Conservation (phyloP, 805 yeast genomes). For the Metschnikowia borealis region DNA sequence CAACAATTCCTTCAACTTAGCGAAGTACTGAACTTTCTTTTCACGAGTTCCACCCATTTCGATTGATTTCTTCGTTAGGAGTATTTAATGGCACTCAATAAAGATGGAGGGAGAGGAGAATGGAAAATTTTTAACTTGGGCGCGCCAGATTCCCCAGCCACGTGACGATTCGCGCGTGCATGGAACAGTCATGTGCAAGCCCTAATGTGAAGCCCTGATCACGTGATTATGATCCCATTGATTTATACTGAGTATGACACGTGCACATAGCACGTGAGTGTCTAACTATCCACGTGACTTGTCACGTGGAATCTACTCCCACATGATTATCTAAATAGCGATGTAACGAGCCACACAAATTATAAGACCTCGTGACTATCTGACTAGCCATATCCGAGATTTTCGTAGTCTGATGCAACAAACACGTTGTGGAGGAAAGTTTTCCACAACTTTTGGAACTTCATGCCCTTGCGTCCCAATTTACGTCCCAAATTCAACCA, state of each 20-base stretch:
- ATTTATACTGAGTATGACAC: too few species aligned
- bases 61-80: conserved; percentile 76
- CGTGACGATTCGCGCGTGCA: neutral
- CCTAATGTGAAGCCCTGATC: neutral
- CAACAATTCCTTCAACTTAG: conserved; percentile 90
- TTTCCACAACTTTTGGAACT: conserved; percentile 44
- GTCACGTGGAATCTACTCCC: neutral
- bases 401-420: conserved; percentile 61
- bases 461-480: conserved; percentile 34
- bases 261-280: too few species aligned
- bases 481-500: conserved; percentile 58
- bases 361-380: too few species aligned
- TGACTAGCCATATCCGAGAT: conserved; percentile 37
- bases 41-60: conserved; percentile 99
- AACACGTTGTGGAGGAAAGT: conserved; percentile 56
- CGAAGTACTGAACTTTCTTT: conserved; percentile 92
- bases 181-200: neutral
- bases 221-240: neutral
- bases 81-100: conserved; percentile 70
- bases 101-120: conserved; percentile 11
- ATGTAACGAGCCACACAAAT: too few species aligned
- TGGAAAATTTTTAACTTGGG: conserved; percentile 10
- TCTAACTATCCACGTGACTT: too few species aligned
- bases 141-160: neutral
- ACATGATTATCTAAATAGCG: too few species aligned